phyloP scores from a whole-genome alignment of 1,284 basidiomycete genomes.

The Leucoagaricus sp. region DNA sequence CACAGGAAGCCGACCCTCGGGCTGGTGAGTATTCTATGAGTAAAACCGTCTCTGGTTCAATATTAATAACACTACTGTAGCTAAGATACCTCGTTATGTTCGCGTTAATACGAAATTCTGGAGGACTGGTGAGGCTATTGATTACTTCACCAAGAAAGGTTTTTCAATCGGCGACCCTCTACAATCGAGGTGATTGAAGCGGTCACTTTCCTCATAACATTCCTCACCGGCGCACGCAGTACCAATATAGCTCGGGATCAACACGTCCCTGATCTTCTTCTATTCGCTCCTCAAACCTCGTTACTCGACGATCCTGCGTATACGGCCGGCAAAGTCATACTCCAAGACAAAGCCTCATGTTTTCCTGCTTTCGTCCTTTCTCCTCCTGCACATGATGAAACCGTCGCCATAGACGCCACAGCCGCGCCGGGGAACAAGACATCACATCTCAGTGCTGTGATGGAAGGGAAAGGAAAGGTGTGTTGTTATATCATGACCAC shows the following conservation, averaged over 20 bases:
- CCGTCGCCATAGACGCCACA: constrained; percentile 88
- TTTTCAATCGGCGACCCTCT: constrained; percentile 51
- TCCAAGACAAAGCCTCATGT: constrained; percentile 98
- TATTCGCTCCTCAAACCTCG: constrained; percentile 68
- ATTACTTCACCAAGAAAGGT: constrained; percentile 54
- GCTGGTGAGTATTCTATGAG: constrained; percentile 47
- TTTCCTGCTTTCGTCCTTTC: constrained; percentile 87
- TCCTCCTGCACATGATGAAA: constrained; percentile 52
- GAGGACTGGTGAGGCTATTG: constrained; percentile 59
- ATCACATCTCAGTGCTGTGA: constrained; percentile 87
- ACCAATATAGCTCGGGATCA: constrained; percentile 70
- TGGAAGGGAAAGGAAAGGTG: constrained; percentile 81
- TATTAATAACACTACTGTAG: constrained; percentile 34
- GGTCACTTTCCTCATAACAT: constrained; percentile 13
- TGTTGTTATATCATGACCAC: constrained; percentile 14
- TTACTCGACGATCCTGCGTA: constrained; percentile 69
- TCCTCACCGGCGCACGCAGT: constrained; percentile 30
- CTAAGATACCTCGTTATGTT: constrained; percentile 79
- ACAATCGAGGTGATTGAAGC: constrained; percentile 41
- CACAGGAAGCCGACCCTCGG: constrained; percentile 56
- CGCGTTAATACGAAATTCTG: constrained; percentile 81
- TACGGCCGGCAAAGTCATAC: constrained; percentile 77
- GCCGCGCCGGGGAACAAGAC: constrained; percentile 99
- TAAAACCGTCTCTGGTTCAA: constrained; percentile 3
- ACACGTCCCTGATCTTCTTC: constrained; percentile 81